Percentiles rank a stretch among this genome's conserved stretches.
Conservation (phyloP, 345 rosid species). For the Murraya paniculata region DNA sequence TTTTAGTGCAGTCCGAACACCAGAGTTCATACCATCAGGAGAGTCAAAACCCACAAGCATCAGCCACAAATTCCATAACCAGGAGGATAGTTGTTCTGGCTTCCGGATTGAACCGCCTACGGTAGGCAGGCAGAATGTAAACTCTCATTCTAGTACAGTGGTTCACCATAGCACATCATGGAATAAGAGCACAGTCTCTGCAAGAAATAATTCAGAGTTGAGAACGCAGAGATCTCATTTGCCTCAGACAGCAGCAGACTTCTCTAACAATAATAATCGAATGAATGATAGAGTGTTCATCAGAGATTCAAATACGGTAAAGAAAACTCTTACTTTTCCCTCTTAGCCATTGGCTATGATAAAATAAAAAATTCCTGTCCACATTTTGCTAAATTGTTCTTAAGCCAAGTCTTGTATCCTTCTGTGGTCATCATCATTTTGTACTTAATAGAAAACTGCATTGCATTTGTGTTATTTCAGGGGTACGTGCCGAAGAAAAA, state of each 20-base stretch:
- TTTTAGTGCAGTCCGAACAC: conserved; percentile 38
- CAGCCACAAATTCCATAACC: conserved; percentile 36
- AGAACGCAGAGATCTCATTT: conserved; percentile 30
- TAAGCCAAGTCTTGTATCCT: background rate
- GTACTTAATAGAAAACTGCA: background rate
- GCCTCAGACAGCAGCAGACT: conserved; percentile 31
- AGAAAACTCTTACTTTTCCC: background rate
- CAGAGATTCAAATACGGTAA: conserved; percentile 43
- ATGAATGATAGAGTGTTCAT: conserved; percentile 22
- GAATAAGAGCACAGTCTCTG: conserved; percentile 29
- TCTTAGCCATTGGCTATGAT: background rate
- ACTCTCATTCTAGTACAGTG: conserved; percentile 41
- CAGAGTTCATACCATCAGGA: conserved; percentile 60
- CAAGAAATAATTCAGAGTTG: conserved; percentile 29
- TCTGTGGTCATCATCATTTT: background rate
- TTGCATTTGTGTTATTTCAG: conserved; percentile 37
- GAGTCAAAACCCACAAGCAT: conserved; percentile 41
- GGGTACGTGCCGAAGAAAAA: conserved; percentile 58
- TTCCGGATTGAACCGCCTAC: conserved; percentile 43
- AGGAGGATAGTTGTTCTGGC: conserved; percentile 40
- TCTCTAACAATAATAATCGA: conserved; percentile 29
- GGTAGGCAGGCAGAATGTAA: conserved; percentile 21
- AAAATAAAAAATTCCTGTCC: background rate
- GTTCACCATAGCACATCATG: conserved; percentile 47
- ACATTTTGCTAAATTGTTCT: background rate